phyloP scores from a whole-genome alignment of 2,329 filamentous ascomycete species.

The Capronia coronata region DNA sequence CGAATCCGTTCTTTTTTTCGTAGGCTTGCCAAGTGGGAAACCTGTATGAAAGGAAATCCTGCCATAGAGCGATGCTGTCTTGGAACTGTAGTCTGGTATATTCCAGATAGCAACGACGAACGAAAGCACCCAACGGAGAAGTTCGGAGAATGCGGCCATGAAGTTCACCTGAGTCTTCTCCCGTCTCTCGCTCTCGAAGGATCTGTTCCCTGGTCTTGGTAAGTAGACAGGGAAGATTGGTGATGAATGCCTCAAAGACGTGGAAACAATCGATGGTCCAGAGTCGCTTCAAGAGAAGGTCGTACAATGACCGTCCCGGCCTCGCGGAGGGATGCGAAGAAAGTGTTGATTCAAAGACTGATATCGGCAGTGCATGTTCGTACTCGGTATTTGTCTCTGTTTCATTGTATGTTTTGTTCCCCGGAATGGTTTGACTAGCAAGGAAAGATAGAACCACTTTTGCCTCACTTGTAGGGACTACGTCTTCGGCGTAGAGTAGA shows the following conservation, averaged over 20 bases:
- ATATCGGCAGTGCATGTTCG: constrained; percentile 31
- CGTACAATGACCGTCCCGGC: constrained; percentile 78
- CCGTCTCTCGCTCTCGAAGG: constrained; percentile 50
- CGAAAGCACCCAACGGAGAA: constrained; percentile 74
- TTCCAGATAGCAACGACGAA: constrained; percentile 70
- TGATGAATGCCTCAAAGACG: constrained; percentile 70
- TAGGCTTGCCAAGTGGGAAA: constrained; percentile 62
- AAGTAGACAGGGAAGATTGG: constrained; percentile 52
- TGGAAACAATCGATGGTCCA: constrained; percentile 82
- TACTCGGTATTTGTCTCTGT: constrained; percentile 19
- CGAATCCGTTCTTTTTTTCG: constrained; percentile 48
- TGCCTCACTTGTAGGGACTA: constrained; percentile 62
- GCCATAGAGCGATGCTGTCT: constrained; percentile 73
- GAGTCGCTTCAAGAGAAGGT: constrained; percentile 70
- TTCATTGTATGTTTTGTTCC: constrained; percentile 32
- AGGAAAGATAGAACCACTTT: constrained; percentile 74
- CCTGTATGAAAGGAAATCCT: constrained; percentile 71
- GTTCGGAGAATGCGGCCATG: constrained; percentile 56
- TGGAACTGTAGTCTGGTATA: constrained; percentile 74
- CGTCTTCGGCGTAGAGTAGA: constrained; percentile 69
- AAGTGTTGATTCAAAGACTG: constrained; percentile 45
- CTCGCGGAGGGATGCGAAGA: constrained; percentile 46
- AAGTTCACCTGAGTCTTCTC: constrained; percentile 40
- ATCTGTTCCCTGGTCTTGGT: constrained; percentile 58
- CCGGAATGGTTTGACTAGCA: constrained; percentile 58